Evolutionary conservation across 2,329 filamentous ascomycete species (phyloP), one percentile per base, ranked within the genome.

Genomic region (Amylocarpus encephaloides): DNA sequence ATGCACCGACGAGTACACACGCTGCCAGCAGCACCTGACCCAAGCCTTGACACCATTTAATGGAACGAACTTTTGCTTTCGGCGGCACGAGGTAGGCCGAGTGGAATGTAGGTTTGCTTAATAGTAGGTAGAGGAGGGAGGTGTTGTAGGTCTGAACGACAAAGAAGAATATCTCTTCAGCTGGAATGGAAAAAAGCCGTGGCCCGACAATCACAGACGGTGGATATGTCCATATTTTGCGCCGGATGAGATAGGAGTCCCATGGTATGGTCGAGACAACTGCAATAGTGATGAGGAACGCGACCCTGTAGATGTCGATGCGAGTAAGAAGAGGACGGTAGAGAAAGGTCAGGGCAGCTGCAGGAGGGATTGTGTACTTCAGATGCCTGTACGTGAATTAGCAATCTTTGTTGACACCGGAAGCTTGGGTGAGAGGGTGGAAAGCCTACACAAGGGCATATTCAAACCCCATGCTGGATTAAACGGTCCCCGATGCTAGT

Each of bases 131-230:
- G 7, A 89, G 64, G 44, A 88, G 67, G 0, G 79, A 76, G 0
- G 85, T 87, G 61, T 80, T 86, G 66, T 86, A 88, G 1, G 85
- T 88, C 67, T 89, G 86, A 19, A 89, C 78, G 16, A 86, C 68
- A 64, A 89, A 89, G 73, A 89, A 89, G 68, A 88, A 88, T 4
- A 88, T 67, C 64, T 89, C 85, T 61, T 89, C 86, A 4, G 76
- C 65, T 0, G 86, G 85, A 15, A 89, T 85, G n/a, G 71, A 70
- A 59, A 78, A 79, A 13, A 87, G 63, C 1, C 73, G 82, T 0
- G 73, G 73, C 0, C 85, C 86, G 33, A 84, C 61, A 30, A 88
- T 77, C 16, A 78, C 84, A 60, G 80, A 70, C 10, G 73, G 68
- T 1, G 85, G 85, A 61, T 88, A 90, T 9, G 79, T 82, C 85